These are phyloP conservation scores for Globisporangium splendens DNA, from an alignment of 352 stramenopile species.

Conservation along the genomic window DNA sequence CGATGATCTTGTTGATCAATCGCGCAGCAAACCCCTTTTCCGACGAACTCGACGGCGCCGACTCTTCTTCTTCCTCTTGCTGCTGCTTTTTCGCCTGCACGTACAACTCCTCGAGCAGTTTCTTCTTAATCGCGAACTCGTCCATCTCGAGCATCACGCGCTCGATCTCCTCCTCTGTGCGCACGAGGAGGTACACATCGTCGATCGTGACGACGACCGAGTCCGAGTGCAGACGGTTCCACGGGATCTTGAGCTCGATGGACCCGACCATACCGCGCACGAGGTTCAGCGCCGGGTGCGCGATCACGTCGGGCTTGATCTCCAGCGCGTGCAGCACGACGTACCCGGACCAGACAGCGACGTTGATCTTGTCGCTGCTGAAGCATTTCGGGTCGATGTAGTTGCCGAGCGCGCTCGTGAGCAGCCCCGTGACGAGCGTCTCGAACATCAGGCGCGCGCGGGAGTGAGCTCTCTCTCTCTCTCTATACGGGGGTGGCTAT, in stretches of 20 bases:
- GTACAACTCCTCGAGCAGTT: conserved; percentile 80
- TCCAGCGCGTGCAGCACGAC: conserved; percentile 81
- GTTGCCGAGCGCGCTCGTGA: conserved; percentile 82
- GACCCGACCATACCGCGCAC: conserved; percentile 78
- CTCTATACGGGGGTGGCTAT: too few species aligned
- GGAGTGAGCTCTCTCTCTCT: neutral
- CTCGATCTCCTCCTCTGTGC: conserved; percentile 80
- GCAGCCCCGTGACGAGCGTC: conserved; percentile 79
- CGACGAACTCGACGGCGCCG: neutral
- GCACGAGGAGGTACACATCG: conserved; percentile 80
- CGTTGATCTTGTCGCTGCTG: conserved; percentile 86
- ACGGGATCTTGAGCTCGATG: conserved; percentile 89
- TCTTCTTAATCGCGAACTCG: conserved; percentile 83
- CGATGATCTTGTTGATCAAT: conserved; percentile 87
- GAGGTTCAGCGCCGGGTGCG: conserved; percentile 55
- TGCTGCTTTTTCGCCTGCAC: conserved; percentile 59
- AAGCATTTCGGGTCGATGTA: conserved; percentile 88
- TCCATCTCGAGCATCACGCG: conserved; percentile 69
- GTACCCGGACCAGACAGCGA: conserved; percentile 84
- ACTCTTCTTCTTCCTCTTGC: conserved; percentile 24
- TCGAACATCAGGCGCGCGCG: conserved; percentile 64
- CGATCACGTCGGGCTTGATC: conserved; percentile 74
- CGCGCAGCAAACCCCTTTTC: conserved; percentile 75
- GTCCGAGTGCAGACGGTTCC: conserved; percentile 86
- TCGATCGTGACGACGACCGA: conserved; percentile 85